phyloP scores from a whole-genome alignment of 768 basidiomycete genomes.

The Exidia glandulosa region DNA sequence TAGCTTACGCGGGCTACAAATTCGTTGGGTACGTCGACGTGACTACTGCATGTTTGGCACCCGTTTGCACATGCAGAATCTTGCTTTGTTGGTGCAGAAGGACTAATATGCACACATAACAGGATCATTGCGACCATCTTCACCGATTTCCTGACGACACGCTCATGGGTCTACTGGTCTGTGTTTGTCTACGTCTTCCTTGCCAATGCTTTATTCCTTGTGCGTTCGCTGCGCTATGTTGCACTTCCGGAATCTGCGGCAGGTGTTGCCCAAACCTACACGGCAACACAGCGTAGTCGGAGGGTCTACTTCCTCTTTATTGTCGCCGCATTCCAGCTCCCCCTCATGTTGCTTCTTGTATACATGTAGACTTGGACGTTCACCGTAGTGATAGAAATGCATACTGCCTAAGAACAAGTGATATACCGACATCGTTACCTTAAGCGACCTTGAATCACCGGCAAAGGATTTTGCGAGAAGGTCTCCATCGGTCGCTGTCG shows the following conservation, averaged over 20 bases:
- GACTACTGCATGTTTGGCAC: too few species aligned
- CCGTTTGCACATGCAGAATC: too few species aligned
- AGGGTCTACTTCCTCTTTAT: slow-evolving; percentile 84
- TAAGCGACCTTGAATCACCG: too few species aligned
- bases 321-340: slow-evolving; percentile 68
- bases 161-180: slow-evolving; percentile 50
- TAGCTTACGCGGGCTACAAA: slow-evolving; percentile 95
- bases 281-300: slow-evolving; percentile 68
- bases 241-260: slow-evolving; percentile 76
- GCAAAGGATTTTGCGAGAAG: too few species aligned
- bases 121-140: slow-evolving; percentile 82
- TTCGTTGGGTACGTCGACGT: slow-evolving; percentile 70
- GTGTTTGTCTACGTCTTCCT: slow-evolving; percentile 79
- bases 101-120: too few species aligned
- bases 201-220: slow-evolving; percentile 90
- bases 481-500: too few species aligned
- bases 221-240: slow-evolving; percentile 80
- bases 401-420: too few species aligned
- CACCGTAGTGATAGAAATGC: neutral
- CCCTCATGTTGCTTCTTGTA: slow-evolving; percentile 80
- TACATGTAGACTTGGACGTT: too few species aligned
- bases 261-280: slow-evolving; percentile 49
- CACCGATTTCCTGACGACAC: slow-evolving; percentile 52
- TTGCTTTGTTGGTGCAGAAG: too few species aligned
- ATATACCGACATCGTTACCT: too few species aligned